A percentile compares a stretch with the other conserved stretches of the same genome.
Evolutionary conservation across 345 rosid species (phyloP).

Genomic region (Citrus cavaleriei): DNA sequence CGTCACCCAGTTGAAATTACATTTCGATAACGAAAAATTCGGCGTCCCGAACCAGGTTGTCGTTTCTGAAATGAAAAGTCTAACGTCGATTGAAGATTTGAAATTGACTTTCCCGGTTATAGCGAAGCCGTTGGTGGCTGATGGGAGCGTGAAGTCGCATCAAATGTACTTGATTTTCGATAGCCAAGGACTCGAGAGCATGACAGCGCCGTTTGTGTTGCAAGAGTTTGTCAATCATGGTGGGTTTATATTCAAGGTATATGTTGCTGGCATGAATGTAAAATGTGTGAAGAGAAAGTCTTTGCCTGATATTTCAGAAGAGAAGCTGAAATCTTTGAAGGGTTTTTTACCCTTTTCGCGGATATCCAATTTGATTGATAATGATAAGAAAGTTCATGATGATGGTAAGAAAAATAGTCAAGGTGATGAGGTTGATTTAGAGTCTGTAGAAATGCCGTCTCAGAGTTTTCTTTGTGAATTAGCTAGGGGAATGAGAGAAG

Average conservation of each 20-base stretch:
- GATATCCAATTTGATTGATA: conserved; percentile 44
- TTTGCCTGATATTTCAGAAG: conserved; percentile 52
- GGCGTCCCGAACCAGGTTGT: conserved; percentile 67
- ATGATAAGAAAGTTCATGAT: conserved; percentile 15
- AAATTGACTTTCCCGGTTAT: conserved; percentile 49
- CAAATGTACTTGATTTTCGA: conserved; percentile 55
- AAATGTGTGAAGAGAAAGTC: conserved; percentile 61
- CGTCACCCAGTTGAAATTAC: conserved; percentile 41
- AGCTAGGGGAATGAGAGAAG: conserved; percentile 48
- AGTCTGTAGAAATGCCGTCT: conserved; percentile 48
- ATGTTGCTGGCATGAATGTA: conserved; percentile 52
- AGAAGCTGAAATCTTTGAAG: conserved; percentile 36
- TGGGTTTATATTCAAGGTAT: conserved; percentile 62
- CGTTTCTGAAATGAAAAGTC: conserved; percentile 29
- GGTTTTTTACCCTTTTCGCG: conserved; percentile 51
- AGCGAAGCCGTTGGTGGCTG: conserved; percentile 60
- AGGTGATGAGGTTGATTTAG: conserved; percentile 23
- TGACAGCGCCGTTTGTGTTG: conserved; percentile 46
- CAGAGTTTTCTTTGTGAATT: conserved; percentile 36
- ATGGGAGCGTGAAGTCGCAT: conserved; percentile 56
- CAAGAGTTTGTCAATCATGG: conserved; percentile 73
- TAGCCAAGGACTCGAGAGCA: conserved; percentile 39
- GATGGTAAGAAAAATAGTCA: too few species aligned
- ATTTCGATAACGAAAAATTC: conserved; percentile 25
- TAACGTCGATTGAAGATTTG: too few species aligned